These are phyloP conservation scores for Phyllosticta capitalensis DNA, from an alignment of 2,329 filamentous ascomycete genomes.

Conservation along the genomic window DNA sequence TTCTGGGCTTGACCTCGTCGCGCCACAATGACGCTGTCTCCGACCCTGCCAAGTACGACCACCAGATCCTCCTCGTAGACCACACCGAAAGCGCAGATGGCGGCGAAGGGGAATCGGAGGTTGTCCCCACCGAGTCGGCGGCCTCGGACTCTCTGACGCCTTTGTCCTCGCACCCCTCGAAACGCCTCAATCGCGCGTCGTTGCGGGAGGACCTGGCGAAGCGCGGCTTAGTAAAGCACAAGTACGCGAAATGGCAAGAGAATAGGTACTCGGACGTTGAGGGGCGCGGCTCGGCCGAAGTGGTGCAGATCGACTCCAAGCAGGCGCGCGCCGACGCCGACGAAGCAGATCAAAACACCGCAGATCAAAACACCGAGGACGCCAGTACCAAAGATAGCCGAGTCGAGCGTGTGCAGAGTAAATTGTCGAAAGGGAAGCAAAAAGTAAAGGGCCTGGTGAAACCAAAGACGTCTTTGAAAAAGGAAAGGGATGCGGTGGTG, in stretches of 20 bases:
- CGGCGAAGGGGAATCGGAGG: conserved; percentile 12
- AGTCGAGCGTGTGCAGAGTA: conserved; percentile 14
- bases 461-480: conserved; percentile 21
- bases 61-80: conserved; percentile 62
- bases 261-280: conserved; percentile 7
- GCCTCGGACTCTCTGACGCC: conserved; percentile 2
- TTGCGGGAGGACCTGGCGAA: conserved; percentile 18
- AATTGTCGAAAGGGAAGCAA: conserved; percentile 21
- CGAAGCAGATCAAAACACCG: background rate
- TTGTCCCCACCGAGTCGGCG: background rate
- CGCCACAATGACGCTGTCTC: conserved; percentile 7
- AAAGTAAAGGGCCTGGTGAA: conserved; percentile 12
- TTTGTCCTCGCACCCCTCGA: background rate
- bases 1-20: conserved; percentile 3
- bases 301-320: conserved; percentile 8
- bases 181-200: conserved; percentile 18
- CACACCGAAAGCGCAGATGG: conserved; percentile 35
- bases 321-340: background rate
- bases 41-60: conserved; percentile 34
- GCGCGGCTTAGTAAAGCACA: conserved; percentile 18
- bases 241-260: conserved; percentile 25
- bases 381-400: conserved; percentile 4
- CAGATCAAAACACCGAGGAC: background rate
- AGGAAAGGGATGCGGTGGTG: conserved; percentile 36
- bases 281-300: background rate